Evolutionary conservation across 495 filamentous ascomycete species (phyloP).

Genomic region (Staphylotrichum tortipilum): DNA sequence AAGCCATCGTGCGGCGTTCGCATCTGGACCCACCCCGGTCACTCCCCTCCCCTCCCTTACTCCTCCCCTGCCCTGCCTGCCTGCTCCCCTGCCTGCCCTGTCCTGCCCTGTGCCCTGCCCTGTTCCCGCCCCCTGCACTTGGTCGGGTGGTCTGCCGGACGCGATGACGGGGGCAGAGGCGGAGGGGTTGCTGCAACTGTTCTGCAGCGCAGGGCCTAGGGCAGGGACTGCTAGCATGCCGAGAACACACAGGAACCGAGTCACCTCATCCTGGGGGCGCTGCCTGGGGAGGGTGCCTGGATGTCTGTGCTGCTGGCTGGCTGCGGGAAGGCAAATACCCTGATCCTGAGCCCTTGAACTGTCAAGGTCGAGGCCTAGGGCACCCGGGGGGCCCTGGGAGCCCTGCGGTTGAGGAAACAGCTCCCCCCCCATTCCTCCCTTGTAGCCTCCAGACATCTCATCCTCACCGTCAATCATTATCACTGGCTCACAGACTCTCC

Average conservation of each 20-base stretch:
- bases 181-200: slow-evolving; percentile 1
- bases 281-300: no score
- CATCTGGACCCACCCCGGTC: slow-evolving; percentile 8
- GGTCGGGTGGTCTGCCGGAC: slow-evolving; percentile 2
- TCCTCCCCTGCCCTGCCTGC: no score
- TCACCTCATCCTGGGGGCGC: not conserved
- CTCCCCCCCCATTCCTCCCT: no score
- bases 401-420: slow-evolving; percentile 2
- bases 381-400: slow-evolving; percentile 1
- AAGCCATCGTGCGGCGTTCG: slow-evolving; percentile 12
- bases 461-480: slow-evolving; percentile 26
- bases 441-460: not conserved
- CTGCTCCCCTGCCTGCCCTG: no score
- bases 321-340: not conserved
- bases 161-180: not conserved
- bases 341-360: slow-evolving; percentile 1
- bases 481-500: slow-evolving; percentile 5
- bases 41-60: no score
- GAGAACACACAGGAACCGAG: slow-evolving; percentile 5
- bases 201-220: slow-evolving; percentile 3
- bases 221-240: not conserved
- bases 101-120: not conserved
- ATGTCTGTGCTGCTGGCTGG: not conserved
- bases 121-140: not conserved
- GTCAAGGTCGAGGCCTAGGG: slow-evolving; percentile 3